Evolutionary conservation across 345 rosid genomes (phyloP).

Genomic region (Punica granatum): DNA sequence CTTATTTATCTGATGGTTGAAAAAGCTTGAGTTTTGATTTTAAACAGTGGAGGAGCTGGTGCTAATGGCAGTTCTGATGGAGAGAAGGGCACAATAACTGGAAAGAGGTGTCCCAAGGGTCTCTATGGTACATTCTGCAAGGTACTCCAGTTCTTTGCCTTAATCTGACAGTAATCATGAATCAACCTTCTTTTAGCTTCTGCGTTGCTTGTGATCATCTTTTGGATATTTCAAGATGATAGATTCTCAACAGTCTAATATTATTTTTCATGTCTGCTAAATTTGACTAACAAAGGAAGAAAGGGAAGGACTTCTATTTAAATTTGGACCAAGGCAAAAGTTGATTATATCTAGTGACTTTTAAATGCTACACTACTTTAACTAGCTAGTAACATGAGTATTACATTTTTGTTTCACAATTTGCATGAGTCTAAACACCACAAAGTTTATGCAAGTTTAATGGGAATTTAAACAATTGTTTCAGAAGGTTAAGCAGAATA

Average conservation of each 20-base stretch:
- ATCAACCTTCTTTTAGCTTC: not conserved
- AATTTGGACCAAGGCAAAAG: not conserved
- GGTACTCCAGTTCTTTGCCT: slow-evolving; percentile 32
- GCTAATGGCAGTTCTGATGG: slow-evolving; percentile 72
- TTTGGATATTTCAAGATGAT: not conserved
- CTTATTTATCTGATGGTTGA: not conserved
- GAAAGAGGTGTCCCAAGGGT: slow-evolving; percentile 84
- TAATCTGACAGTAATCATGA: not conserved
- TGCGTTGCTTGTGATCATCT: not conserved
- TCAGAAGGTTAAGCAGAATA: not conserved
- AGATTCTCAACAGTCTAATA: not conserved
- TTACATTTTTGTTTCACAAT: not conserved
- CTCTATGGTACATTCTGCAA: slow-evolving; percentile 88
- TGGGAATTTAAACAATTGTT: not conserved
- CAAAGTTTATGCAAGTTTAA: not conserved
- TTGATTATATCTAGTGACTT: not conserved
- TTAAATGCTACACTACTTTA: not conserved
- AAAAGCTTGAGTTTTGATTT: not conserved
- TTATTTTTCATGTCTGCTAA: not conserved
- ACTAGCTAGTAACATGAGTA: not conserved
- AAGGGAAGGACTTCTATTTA: not conserved
- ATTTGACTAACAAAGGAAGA: not conserved
- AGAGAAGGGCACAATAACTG: slow-evolving; percentile 79
- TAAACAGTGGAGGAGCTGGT: slow-evolving; percentile 85
- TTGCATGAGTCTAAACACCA: not conserved